Evolutionary conservation across 1,284 basidiomycete species (phyloP), one percentile per base, ranked within the genome.

Genomic region (Puccinia triticina): DNA sequence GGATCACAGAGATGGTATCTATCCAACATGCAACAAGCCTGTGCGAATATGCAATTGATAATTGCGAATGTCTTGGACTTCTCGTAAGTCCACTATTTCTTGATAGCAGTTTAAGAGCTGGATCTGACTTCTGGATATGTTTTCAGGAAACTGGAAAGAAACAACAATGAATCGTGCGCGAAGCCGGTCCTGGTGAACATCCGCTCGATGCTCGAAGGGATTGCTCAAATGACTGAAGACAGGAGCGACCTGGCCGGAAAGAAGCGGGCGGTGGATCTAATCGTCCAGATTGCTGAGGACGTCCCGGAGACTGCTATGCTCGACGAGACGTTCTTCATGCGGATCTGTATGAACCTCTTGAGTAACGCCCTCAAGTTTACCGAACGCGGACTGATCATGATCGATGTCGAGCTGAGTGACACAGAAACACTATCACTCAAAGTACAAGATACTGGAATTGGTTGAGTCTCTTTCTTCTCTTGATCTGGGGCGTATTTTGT

Each of bases 31-130:
- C 83, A 83, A 53, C 83, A 82, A 66, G 84, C 83, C 16, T 84
- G 84, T 48, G 76, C 83, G 11, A 84, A 83, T 48, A 84, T 84
- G 77, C 84, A 83, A 40, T 71, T 84, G 37, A 84, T 84, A 66
- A 84, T 84, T 23, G 83, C 83, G 72, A 83, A 84, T 81, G 84
- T 84, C 21, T 80, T 84, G 55, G 84, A 84, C 67, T 84, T 84
- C 73, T 84, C 84, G 78, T 84, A 69, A 75, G 74, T 83, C 16
- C 69, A 82, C 14, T 37, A 80, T 53, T 66, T 76, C 18, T 50
- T 48, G 29, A 72, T 78, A 40, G 37, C 37, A 32, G 21, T 50
- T 50, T 72, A 77, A 7, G 67, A 55, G 4, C 73, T 73, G 37
- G 64, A 83, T 34, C 64, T 75, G 23, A 82, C 69, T 34, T 40